A percentile compares a stretch with the other conserved stretches of the same genome.
phyloP scores from a whole-genome alignment of 108 stramenopile species.

The Conticribra guillardii region DNA sequence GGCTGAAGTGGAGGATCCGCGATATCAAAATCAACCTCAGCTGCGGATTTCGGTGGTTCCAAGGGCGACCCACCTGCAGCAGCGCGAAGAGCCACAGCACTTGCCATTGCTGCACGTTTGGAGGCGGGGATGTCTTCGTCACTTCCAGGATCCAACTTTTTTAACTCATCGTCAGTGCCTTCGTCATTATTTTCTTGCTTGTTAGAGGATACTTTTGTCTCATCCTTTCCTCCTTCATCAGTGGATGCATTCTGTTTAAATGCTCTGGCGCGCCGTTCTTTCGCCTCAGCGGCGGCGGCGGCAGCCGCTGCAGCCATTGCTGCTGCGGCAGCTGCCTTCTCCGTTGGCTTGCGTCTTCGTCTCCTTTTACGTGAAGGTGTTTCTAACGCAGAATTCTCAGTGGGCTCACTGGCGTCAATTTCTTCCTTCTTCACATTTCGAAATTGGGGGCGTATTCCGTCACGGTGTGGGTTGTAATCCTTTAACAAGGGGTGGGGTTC shows the following conservation, averaged over 20 bases:
- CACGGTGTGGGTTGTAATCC: conserved; percentile 19
- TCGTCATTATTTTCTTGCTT: not conserved
- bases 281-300: conserved; percentile 27
- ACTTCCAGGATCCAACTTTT: conserved; percentile 20
- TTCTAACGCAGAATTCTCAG: not conserved
- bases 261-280: conserved; percentile 22
- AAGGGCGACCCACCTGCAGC: conserved; percentile 40
- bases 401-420: not conserved
- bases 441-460: conserved; percentile 34
- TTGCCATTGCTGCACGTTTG: conserved; percentile 46
- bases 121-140: conserved; percentile 52
- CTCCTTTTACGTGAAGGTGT: conserved; percentile 9
- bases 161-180: conserved; percentile 4
- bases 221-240: not conserved
- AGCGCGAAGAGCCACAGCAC: conserved; percentile 41
- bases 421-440: conserved; percentile 5
- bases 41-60: conserved; percentile 67
- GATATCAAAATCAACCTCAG: conserved; percentile 83
- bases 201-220: too few relatives aligned
- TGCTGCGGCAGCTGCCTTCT: conserved; percentile 41
- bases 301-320: conserved; percentile 39
- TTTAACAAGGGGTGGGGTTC: conserved; percentile 12
- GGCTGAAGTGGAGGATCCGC: conserved; percentile 76
- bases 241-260: too few relatives aligned
- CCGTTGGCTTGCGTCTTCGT: conserved; percentile 33